Percentiles rank a stretch among this genome's conserved stretches.
Evolutionary conservation across 768 basidiomycete genomes (phyloP).

Genomic region (Roridomyces roridus): DNA sequence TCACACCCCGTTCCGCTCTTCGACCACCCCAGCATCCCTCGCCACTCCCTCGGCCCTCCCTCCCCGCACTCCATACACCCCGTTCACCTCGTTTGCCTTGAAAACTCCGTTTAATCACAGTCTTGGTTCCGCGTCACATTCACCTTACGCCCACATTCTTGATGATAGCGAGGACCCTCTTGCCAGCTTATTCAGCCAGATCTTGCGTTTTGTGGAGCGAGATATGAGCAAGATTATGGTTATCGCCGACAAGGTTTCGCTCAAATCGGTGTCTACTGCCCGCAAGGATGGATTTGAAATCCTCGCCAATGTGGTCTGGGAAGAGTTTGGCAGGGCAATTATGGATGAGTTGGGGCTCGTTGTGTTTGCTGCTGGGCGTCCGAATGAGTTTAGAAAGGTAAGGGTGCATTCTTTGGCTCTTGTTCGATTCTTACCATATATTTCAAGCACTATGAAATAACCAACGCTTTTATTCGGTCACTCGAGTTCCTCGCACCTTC

Average conservation of each 20-base stretch:
- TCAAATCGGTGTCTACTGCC: slow-evolving; percentile 46
- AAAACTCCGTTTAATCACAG: slow-evolving; percentile 55
- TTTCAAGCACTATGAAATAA: slow-evolving; percentile 80
- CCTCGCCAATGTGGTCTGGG: slow-evolving; percentile 89
- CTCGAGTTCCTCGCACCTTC: slow-evolving; percentile 88
- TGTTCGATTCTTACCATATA: slow-evolving; percentile 1
- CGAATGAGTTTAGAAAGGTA: slow-evolving; percentile 89
- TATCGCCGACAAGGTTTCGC: slow-evolving; percentile 69
- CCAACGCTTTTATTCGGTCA: slow-evolving; percentile 80
- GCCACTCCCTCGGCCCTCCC: slow-evolving; percentile 34
- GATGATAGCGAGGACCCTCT: slow-evolving; percentile 74
- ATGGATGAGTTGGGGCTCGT: slow-evolving; percentile 83
- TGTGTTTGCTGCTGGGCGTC: slow-evolving; percentile 92
- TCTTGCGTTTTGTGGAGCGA: slow-evolving; percentile 81
- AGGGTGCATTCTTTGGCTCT: slow-evolving; percentile 30
- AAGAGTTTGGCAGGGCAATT: slow-evolving; percentile 79
- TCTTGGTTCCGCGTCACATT: slow-evolving; percentile 32
- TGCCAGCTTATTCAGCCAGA: slow-evolving; percentile 78
- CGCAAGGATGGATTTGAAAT: slow-evolving; percentile 69
- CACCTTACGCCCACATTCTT: slow-evolving; percentile 56
- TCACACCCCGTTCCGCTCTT: slow-evolving; percentile 68
- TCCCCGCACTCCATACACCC: slow-evolving; percentile 56
- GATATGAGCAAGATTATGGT: slow-evolving; percentile 80
- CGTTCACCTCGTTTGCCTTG: slow-evolving; percentile 57
- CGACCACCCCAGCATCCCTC: slow-evolving; percentile 31